Evolutionary conservation across 1,139 yeast genomes (phyloP), one percentile per base, ranked within the genome.

Genomic region (Chernovozyma sophiae-reginae): DNA sequence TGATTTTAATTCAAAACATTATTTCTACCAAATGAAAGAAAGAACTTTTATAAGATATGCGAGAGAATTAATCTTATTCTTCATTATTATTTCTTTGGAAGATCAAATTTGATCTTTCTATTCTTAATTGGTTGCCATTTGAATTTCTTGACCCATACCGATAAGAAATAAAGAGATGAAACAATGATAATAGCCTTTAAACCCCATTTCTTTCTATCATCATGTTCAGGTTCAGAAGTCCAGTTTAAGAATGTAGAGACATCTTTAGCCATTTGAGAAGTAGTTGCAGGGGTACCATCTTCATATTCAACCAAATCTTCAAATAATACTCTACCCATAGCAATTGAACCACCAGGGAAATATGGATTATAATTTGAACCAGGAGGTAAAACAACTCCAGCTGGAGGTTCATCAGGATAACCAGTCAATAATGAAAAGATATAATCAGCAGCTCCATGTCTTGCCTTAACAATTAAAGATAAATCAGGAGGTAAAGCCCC

Each of bases 261-360:
- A 66, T 92, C 98, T 78, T 92, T 92, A 55, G 99, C 98, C 97
- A 92, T 89, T 74, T 92, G 99, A 42, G 98, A 84, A 48, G 98
- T 83, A 41, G 97, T 81, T 42, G 98, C 97, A 40, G 96, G 96
- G 46, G 98, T 94, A 59, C 98, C 98, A 64, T 92, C 98, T 63
- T 92, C 98, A 68, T 82, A 92, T 74, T 92, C 99, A 49, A 92
- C 97, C 60, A 92, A 75, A 51, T 87, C 98, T 60, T 92, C 98
- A 55, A 89, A 92, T 67, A 92, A 77, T 44, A 90, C 97, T 74
- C 98, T 86, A 62, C 87, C 97, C 98, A 92, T 92, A 58, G 97
- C 97, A 74, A 92, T 90, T 35, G 97, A 77, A 51, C 98, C 97
- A 72, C 97, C 97, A 60, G 99, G 97, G 96, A 92, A 92, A 77